Percentiles rank a stretch among this genome's conserved stretches.
Evolutionary conservation across 139 green algal species (phyloP).

Genomic region (Micractinium conductrix): DNA sequence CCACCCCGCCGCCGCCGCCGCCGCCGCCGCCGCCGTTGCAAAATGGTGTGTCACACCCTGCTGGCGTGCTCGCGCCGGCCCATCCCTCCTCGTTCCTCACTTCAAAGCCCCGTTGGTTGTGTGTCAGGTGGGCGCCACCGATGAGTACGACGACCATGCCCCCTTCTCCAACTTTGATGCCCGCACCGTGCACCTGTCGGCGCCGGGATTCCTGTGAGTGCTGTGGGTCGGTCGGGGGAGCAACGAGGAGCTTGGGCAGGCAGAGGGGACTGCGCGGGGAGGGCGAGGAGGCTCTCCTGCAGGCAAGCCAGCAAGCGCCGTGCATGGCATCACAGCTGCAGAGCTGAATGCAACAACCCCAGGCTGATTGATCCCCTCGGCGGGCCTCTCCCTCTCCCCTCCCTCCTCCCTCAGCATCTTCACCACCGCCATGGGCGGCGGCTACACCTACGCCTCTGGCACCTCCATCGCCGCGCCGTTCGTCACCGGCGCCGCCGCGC

Average conservation of each 20-base stretch:
- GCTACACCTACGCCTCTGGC: conserved; percentile 2
- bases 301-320: background rate
- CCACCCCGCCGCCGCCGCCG: too few species aligned
- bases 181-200: conserved; percentile 14
- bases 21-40: too few species aligned
- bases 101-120: too few species aligned
- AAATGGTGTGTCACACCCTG: too few species aligned
- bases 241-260: too few species aligned
- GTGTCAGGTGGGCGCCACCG: conserved; percentile 1
- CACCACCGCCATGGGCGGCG: conserved; percentile 10
- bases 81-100: too few species aligned
- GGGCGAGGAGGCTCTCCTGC: background rate
- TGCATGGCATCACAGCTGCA: too few species aligned
- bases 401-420: background rate
- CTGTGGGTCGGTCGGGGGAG: too few species aligned
- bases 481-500: conserved; percentile 14
- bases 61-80: too few species aligned
- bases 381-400: background rate
- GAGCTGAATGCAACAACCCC: too few species aligned
- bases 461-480: conserved; percentile 37
- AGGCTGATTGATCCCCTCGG: too few species aligned
- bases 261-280: background rate
- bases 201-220: conserved; percentile 11
- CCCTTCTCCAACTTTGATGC: conserved; percentile 27
- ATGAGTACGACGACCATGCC: conserved; percentile 17